A percentile compares a stretch with the other conserved stretches of the same genome.
phyloP scores from a whole-genome alignment of 805 yeast species.

The Yarrowia sp. region DNA sequence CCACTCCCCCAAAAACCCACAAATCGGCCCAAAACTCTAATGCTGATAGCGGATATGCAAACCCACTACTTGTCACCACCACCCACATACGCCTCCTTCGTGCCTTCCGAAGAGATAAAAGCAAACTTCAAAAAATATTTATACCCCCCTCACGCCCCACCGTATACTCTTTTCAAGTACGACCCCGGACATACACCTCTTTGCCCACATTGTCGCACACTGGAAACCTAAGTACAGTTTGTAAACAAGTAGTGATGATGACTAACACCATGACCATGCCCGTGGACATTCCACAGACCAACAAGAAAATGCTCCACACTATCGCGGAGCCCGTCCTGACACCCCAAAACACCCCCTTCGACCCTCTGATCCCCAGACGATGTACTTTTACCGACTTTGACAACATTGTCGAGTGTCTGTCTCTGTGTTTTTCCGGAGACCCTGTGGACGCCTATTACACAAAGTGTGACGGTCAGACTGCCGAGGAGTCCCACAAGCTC shows the following conservation, averaged over 20 bases:
- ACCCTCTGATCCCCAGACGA: background rate
- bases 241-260: constrained; percentile 19
- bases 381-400: constrained; percentile 10
- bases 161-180: background rate
- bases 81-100: constrained; percentile 13
- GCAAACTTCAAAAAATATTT: background rate
- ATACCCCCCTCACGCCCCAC: constrained; percentile 7
- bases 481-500: constrained; percentile 43
- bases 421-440: constrained; percentile 19
- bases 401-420: constrained; percentile 3
- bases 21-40: background rate
- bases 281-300: background rate
- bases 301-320: background rate
- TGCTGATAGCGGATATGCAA: background rate
- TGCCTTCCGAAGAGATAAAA: constrained; percentile 16
- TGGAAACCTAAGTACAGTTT: constrained; percentile 20
- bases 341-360: background rate
- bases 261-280: constrained; percentile 10
- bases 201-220: constrained; percentile 23
- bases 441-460: constrained; percentile 23
- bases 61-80: background rate
- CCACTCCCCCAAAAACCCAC: no score
- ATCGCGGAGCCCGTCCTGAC: background rate
- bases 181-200: constrained; percentile 18
- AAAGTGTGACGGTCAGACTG: constrained; percentile 40